A percentile compares a stretch with the other conserved stretches of the same genome.
Evolutionary conservation across 768 basidiomycete species (phyloP).

Genomic region (Boletus sensibilis): DNA sequence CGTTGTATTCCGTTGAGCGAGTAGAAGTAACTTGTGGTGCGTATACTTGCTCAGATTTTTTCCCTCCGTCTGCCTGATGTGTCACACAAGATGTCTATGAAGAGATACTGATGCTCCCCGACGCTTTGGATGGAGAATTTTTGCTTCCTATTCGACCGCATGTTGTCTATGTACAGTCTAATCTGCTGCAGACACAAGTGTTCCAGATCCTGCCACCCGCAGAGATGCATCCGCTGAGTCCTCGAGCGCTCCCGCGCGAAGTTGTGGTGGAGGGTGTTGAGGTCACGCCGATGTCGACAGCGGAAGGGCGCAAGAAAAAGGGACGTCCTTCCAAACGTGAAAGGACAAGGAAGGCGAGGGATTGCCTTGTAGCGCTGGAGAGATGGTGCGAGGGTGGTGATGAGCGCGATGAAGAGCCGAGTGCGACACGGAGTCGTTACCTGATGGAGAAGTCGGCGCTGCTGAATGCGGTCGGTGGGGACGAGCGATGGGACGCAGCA

Average conservation of each 20-base stretch:
- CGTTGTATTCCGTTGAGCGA: conserved; percentile 48
- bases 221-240: conserved; percentile 50
- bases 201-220: conserved; percentile 65
- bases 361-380: conserved; percentile 48
- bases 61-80: conserved; percentile 1
- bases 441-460: conserved; percentile 41
- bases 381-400: conserved; percentile 40
- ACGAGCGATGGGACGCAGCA: conserved; percentile 23
- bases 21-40: conserved; percentile 62
- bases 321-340: conserved; percentile 66
- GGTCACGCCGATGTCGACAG: neutral
- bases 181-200: conserved; percentile 44
- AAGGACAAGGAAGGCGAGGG: conserved; percentile 52
- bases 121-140: conserved; percentile 38
- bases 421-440: conserved; percentile 41
- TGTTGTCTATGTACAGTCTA: conserved; percentile 47
- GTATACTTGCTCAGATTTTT: neutral
- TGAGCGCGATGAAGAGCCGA: conserved; percentile 15
- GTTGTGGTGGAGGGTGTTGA: conserved; percentile 45
- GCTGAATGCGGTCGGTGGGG: conserved; percentile 36
- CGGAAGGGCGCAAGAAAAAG: conserved; percentile 44
- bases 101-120: conserved; percentile 49
- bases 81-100: conserved; percentile 52
- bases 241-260: conserved; percentile 69
- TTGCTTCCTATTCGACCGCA: conserved; percentile 50